Evolutionary conservation across 345 rosid genomes (phyloP).

Genomic region (Ceriops decandra): DNA sequence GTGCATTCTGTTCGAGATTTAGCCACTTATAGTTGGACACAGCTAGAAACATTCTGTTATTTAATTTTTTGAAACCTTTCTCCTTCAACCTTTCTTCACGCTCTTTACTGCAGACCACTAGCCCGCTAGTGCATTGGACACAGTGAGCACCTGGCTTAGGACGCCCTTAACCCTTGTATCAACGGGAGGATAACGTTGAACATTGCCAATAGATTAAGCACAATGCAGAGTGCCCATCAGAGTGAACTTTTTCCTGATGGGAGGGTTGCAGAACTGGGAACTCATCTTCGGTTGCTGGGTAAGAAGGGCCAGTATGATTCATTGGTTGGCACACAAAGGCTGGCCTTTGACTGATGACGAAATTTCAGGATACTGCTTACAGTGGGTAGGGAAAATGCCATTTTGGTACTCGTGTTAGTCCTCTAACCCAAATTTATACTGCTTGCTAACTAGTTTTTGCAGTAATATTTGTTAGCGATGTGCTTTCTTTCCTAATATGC

Average conservation of each 20-base stretch:
- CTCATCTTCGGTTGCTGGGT: conserved; percentile 64
- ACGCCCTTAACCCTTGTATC: conserved; percentile 76
- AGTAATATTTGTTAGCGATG: neutral
- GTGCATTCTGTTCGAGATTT: conserved; percentile 5
- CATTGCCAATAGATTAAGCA: conserved; percentile 89
- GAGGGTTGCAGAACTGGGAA: conserved; percentile 72
- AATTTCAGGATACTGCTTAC: neutral
- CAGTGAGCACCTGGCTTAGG: conserved; percentile 79
- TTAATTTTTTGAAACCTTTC: neutral
- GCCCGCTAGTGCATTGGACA: conserved; percentile 94
- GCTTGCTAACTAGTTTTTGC: neutral
- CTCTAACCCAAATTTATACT: neutral
- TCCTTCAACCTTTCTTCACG: neutral
- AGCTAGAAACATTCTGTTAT: neutral
- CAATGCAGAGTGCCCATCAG: conserved; percentile 84
- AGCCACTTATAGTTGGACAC: no score
- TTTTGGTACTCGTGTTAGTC: neutral
- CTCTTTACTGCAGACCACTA: conserved; percentile 60
- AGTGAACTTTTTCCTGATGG: conserved; percentile 82
- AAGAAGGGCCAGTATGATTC: conserved; percentile 78
- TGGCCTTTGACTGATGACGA: conserved; percentile 65
- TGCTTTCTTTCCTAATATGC: neutral
- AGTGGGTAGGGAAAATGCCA: neutral
- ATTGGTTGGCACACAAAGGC: conserved; percentile 81
- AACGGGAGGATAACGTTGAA: conserved; percentile 83